These are phyloP conservation scores for Onygenales sp. DNA, from an alignment of 2,329 filamentous ascomycete genomes.

Conservation along the genomic window DNA sequence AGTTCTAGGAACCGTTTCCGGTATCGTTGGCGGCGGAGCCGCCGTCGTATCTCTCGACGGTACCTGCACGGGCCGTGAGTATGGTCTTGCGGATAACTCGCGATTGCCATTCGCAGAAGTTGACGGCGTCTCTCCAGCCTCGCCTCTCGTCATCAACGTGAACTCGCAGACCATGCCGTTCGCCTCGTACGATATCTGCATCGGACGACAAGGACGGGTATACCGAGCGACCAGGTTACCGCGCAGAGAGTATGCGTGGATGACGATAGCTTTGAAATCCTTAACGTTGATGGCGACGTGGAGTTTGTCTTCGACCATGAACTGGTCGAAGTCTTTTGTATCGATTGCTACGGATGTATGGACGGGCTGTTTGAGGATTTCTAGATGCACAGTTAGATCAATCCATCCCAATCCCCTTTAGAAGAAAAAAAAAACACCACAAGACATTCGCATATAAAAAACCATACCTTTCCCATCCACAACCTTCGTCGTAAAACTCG, in stretches of 20 bases:
- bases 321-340: slow-evolving; percentile 52
- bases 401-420: slow-evolving; percentile 1
- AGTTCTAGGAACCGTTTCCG: slow-evolving; percentile 10
- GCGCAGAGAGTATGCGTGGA: slow-evolving; percentile 51
- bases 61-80: slow-evolving; percentile 21
- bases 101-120: slow-evolving; percentile 30
- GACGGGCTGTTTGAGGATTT: slow-evolving; percentile 55
- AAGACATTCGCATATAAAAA: neutral
- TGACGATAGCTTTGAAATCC: slow-evolving; percentile 56
- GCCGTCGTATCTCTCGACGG: slow-evolving; percentile 6
- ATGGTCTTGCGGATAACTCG: slow-evolving; percentile 31
- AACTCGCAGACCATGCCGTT: slow-evolving; percentile 50
- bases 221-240: slow-evolving; percentile 48
- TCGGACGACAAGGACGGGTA: slow-evolving; percentile 48
- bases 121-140: slow-evolving; percentile 34
- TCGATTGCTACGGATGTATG: slow-evolving; percentile 56
- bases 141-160: slow-evolving; percentile 56
- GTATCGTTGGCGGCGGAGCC: slow-evolving; percentile 16
- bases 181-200: slow-evolving; percentile 51
- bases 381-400: slow-evolving; percentile 23
- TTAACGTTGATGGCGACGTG: slow-evolving; percentile 56
- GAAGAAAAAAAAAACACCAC: slow-evolving; percentile 2
- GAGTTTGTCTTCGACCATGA: slow-evolving; percentile 48
- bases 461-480: slow-evolving; percentile 47
- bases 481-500: slow-evolving; percentile 58